Evolutionary conservation across 495 filamentous ascomycete species (phyloP).

Genomic region (Hypomontagnella submonticulosa): DNA sequence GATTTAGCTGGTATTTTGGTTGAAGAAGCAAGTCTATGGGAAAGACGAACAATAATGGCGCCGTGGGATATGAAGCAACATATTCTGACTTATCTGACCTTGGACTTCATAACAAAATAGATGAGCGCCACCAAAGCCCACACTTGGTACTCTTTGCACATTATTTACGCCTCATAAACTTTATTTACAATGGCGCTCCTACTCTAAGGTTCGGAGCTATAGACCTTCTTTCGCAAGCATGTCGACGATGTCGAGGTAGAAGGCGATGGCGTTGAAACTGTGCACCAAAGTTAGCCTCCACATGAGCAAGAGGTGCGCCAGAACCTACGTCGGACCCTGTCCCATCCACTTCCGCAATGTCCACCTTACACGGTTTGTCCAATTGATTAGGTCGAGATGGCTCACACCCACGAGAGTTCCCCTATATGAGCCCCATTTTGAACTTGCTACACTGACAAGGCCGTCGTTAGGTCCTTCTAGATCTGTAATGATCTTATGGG

Average conservation of each 20-base stretch:
- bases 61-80: too few species aligned
- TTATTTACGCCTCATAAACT: too few species aligned
- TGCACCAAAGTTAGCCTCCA: slow-evolving; percentile 16
- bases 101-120: too few species aligned
- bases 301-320: not conserved
- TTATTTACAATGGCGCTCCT: too few species aligned
- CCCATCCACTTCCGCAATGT: slow-evolving; percentile 73
- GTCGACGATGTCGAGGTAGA: slow-evolving; percentile 91
- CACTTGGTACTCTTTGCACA: too few species aligned
- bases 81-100: too few species aligned
- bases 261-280: slow-evolving; percentile 95
- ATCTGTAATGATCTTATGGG: slow-evolving; percentile 74
- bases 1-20: too few species aligned
- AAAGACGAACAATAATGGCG: too few species aligned
- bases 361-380: slow-evolving; percentile 87
- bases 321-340: slow-evolving; percentile 72
- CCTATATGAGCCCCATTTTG: slow-evolving; percentile 90
- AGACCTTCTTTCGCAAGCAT: slow-evolving; percentile 81
- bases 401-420: slow-evolving; percentile 89
- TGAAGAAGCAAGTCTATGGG: too few species aligned
- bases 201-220: slow-evolving; percentile 42
- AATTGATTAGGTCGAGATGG: slow-evolving; percentile 95
- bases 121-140: too few species aligned
- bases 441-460: slow-evolving; percentile 87
- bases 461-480: slow-evolving; percentile 91